Conservation (phyloP, 495 filamentous ascomycete genomes). For the Cercophora scortea region DNA sequence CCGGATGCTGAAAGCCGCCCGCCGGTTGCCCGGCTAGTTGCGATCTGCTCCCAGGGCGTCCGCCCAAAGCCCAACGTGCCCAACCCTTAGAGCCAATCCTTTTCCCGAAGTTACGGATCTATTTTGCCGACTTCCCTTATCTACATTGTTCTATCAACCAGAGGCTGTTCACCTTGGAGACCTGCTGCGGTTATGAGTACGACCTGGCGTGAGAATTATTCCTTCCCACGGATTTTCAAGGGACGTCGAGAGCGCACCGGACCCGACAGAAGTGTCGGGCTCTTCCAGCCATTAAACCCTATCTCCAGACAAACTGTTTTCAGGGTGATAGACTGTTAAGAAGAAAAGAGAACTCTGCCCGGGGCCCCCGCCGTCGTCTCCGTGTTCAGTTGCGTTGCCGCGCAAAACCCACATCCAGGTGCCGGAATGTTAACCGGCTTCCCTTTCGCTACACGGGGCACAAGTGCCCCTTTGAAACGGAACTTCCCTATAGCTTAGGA, state of each 20-base stretch:
- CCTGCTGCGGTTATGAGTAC: conserved; percentile 65
- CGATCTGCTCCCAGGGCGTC: conserved; percentile 48
- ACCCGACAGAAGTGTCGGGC: conserved; percentile 56
- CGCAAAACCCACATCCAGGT: conserved; percentile 59
- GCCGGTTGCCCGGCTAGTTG: conserved; percentile 35
- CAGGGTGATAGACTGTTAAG: conserved; percentile 50
- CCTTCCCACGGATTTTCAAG: conserved; percentile 63
- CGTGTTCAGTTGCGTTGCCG: conserved; percentile 59
- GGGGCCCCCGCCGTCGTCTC: conserved; percentile 53
- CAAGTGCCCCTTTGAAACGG: conserved; percentile 55
- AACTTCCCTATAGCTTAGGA: conserved; percentile 58
- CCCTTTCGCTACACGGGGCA: conserved; percentile 55
- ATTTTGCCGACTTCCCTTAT: conserved; percentile 68
- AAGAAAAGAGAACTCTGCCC: conserved; percentile 68
- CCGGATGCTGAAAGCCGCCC: conserved; percentile 23
- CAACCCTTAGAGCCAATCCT: conserved; percentile 66
- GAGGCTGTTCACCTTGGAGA: conserved; percentile 67
- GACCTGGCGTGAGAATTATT: conserved; percentile 61
- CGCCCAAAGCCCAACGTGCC: conserved; percentile 44
- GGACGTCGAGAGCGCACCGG: conserved; percentile 57
- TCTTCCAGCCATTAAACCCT: conserved; percentile 44
- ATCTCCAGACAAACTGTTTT: conserved; percentile 38
- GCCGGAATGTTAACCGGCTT: conserved; percentile 65
- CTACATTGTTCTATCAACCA: conserved; percentile 69
- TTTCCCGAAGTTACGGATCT: conserved; percentile 67